These are phyloP conservation scores for Phlyctochytrium arcticum DNA, from an alignment of 192 early-diverging fungal species.

Conservation along the genomic window DNA sequence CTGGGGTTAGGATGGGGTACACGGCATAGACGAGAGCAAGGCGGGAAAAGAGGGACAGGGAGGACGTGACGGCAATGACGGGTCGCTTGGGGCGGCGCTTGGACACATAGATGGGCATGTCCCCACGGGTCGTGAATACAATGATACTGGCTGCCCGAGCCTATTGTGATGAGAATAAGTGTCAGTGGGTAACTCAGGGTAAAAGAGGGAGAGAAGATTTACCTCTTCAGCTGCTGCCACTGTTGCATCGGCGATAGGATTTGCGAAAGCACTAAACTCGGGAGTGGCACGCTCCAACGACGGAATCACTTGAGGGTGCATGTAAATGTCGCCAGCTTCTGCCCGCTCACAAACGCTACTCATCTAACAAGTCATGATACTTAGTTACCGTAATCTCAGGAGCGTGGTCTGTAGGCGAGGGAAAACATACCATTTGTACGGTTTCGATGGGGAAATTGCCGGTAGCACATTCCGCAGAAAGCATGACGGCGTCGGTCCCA, in stretches of 20 bases:
- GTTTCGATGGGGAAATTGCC: constrained; percentile 50
- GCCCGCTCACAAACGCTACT: constrained; percentile 40
- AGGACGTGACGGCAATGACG: constrained; percentile 49
- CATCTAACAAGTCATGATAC: constrained; percentile 28
- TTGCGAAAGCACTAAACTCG: constrained; percentile 36
- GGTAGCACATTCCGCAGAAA: constrained; percentile 50
- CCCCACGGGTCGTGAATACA: constrained; percentile 37
- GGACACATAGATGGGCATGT: constrained; percentile 38
- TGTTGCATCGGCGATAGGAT: constrained; percentile 52
- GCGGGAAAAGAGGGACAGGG: constrained; percentile 33
- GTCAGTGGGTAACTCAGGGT: constrained; percentile 11
- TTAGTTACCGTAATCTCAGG: background rate
- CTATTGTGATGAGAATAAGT: constrained; percentile 5
- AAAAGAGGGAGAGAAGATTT: background rate
- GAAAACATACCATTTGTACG: constrained; percentile 37
- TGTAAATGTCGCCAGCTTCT: constrained; percentile 32
- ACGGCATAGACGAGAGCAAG: constrained; percentile 39
- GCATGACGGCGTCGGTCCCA: constrained; percentile 52
- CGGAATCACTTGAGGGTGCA: constrained; percentile 19
- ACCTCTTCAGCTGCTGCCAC: constrained; percentile 48
- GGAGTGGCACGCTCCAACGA: constrained; percentile 15
- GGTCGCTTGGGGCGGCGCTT: constrained; percentile 43
- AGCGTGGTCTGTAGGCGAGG: too few relatives aligned
- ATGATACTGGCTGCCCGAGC: constrained; percentile 45
- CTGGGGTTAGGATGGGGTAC: constrained; percentile 35